phyloP scores from a whole-genome alignment of 805 yeast species.

The Komagataella populi region DNA sequence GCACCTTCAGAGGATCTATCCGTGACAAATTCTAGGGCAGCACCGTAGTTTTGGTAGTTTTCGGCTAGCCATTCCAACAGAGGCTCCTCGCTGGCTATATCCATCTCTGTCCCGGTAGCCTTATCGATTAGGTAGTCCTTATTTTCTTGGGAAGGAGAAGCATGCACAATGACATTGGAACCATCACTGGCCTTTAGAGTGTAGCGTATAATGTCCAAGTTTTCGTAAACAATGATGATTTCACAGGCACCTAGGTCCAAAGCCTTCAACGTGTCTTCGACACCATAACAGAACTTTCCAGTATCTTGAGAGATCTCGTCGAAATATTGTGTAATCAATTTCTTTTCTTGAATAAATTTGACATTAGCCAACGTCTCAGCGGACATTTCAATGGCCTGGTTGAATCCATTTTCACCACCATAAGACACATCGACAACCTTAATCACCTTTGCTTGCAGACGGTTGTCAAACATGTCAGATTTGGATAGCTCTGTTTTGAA shows the following conservation, averaged over 20 bases:
- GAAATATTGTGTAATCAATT: constrained; percentile 79
- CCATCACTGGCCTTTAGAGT: constrained; percentile 78
- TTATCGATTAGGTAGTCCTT: constrained; percentile 70
- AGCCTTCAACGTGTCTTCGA: constrained; percentile 92
- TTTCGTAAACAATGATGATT: constrained; percentile 83
- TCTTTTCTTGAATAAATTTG: constrained; percentile 96
- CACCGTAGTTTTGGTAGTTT: constrained; percentile 89
- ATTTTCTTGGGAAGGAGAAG: constrained; percentile 59
- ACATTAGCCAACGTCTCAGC: constrained; percentile 96
- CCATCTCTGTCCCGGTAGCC: constrained; percentile 85
- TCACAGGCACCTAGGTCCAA: constrained; percentile 95
- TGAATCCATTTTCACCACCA: constrained; percentile 99
- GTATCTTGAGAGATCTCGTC: constrained; percentile 97
- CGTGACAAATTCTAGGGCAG: constrained; percentile 89
- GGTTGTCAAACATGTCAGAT: constrained; percentile 85
- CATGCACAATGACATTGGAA: constrained; percentile 57
- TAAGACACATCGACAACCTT: constrained; percentile 94
- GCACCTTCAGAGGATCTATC: constrained; percentile 98
- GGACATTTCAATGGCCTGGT: constrained; percentile 96
- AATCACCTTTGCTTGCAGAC: constrained; percentile 77
- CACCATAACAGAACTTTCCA: constrained; percentile 96
- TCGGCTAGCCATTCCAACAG: constrained; percentile 97
- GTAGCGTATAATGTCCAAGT: constrained; percentile 74
- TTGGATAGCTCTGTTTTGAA: constrained; percentile 89
- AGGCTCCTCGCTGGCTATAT: constrained; percentile 69